A percentile compares a stretch with the other conserved stretches of the same genome.
These are phyloP conservation scores for Globisporangium middletonii DNA, from an alignment of 352 stramenopile species.

Conservation along the genomic window DNA sequence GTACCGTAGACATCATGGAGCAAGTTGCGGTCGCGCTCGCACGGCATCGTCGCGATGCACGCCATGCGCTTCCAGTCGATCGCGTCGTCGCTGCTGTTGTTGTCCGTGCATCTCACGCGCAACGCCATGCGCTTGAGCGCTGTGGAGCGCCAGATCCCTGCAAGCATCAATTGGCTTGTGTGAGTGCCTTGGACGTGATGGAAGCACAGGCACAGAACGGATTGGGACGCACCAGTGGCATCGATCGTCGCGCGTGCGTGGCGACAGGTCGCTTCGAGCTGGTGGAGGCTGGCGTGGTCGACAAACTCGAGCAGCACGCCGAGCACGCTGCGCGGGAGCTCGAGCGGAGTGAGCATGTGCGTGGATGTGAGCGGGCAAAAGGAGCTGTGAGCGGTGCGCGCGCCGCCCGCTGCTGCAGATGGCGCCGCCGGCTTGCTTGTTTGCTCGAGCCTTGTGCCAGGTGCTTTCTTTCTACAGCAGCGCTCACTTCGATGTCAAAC, in stretches of 20 bases:
- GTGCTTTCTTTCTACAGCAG: background rate
- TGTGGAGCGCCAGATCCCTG: constrained; percentile 18
- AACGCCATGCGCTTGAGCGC: constrained; percentile 12
- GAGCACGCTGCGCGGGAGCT: constrained; percentile 22
- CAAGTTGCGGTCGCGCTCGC: constrained; percentile 13
- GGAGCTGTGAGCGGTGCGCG: constrained; percentile 1
- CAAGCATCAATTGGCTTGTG: background rate
- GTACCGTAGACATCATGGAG: constrained; percentile 22
- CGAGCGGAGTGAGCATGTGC: background rate
- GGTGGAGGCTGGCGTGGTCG: constrained; percentile 23
- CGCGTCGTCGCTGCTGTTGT: constrained; percentile 5
- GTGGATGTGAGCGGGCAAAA: constrained; percentile 26
- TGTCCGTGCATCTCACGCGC: background rate
- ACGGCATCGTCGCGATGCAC: constrained; percentile 15
- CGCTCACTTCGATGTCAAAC: background rate
- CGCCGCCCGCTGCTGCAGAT: too few species aligned
- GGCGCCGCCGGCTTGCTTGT: background rate
- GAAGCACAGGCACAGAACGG: background rate
- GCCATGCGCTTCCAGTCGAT: constrained; percentile 24
- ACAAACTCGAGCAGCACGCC: constrained; percentile 21
- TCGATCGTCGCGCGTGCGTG: constrained; percentile 10
- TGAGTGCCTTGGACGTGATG: background rate
- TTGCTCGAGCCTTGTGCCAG: background rate
- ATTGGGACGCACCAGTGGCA: constrained; percentile 6
- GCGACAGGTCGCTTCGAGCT: constrained; percentile 15